Base-by-base conservation (phyloP, 106 monocot species). In the Cymbidium sinense region DNA sequence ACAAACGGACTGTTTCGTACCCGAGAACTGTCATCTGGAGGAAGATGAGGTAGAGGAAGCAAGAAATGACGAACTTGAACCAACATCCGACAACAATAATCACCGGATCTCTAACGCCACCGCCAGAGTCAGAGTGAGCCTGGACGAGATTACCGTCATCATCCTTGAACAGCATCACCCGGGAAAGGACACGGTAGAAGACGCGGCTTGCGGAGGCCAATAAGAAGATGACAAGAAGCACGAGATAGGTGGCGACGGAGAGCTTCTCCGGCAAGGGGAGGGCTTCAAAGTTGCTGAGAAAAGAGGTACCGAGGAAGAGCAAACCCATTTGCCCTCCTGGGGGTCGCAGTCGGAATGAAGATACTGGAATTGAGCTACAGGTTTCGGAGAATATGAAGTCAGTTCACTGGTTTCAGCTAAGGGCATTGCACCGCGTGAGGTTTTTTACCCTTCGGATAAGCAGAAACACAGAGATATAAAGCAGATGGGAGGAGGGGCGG, bases 1-100 rank as follows among this genome's bases (percentile, higher is more conserved):
- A 18, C 71, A 81, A 75, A 0, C 41, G 47, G 15, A 83, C 82
- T 9, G 36, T 74, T 76, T 93, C 88, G 75, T 83, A 93, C 4
- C 77, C 77, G 25, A 93, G 74, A 17, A 78, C 83, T 13, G 75
- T 79, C 34, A 88, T 4, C 36, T 90, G 86, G 21, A 90, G 52
- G n/a, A 82, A 37, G 17, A 90, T 52, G 29, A 82, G 17, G 76
- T 83, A 93, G 79, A 79, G 74, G 73, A 83, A 90, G 75, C 81
- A 86, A 31, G 62, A 64, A 52, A 81, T 31, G 7, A 79, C 34
- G 34, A 78, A 33, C 77, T 83, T 82, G 82, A 86, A 88, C 85
- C 84, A 81, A 64, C 34, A 62, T 55, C 85, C 54, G 15, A 86
- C 80, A 1, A 54, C 69, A 1, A 76, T 7, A 30, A 21, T 35